Percentiles rank a stretch among this genome's conserved stretches.
Conservation (phyloP, 352 stramenopile genomes). For the Blastocystis sp. region DNA sequence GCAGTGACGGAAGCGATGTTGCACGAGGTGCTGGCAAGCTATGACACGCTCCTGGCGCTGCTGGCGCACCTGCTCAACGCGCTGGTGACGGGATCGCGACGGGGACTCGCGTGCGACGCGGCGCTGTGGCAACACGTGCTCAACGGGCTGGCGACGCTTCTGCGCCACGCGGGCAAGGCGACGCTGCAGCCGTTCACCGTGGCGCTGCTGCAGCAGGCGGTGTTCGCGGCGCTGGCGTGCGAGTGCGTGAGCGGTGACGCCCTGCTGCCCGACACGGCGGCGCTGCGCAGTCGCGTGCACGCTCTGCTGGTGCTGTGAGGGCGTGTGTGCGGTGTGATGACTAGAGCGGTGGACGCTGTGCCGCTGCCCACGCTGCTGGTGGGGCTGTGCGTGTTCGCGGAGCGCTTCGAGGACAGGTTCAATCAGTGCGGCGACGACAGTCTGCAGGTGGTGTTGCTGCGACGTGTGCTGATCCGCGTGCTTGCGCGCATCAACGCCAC, state of each 20-base stretch:
- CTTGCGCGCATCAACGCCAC: constrained; percentile 11
- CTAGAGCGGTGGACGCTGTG: not conserved
- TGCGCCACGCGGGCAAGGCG: not conserved
- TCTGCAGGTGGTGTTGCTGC: not conserved
- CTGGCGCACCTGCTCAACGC: not conserved
- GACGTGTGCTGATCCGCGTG: not conserved
- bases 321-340: not conserved
- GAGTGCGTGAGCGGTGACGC: not conserved
- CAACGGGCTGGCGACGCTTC: not conserved
- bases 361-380: not conserved
- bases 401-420: not conserved
- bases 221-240: not conserved
- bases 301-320: not conserved
- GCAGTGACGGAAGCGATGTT: not conserved
- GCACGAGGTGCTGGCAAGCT: not conserved
- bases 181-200: not conserved
- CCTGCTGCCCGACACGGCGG: not conserved
- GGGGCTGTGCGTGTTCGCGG: not conserved
- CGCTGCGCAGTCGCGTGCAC: not conserved
- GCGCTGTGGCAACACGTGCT: not conserved
- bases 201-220: not conserved
- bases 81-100: not conserved
- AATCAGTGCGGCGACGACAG: not conserved
- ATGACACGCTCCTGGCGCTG: not conserved
- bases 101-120: not conserved